A percentile compares a stretch with the other conserved stretches of the same genome.
Evolutionary conservation across 2,329 filamentous ascomycete species (phyloP).

Genomic region (Gaeumannomyces tritici): DNA sequence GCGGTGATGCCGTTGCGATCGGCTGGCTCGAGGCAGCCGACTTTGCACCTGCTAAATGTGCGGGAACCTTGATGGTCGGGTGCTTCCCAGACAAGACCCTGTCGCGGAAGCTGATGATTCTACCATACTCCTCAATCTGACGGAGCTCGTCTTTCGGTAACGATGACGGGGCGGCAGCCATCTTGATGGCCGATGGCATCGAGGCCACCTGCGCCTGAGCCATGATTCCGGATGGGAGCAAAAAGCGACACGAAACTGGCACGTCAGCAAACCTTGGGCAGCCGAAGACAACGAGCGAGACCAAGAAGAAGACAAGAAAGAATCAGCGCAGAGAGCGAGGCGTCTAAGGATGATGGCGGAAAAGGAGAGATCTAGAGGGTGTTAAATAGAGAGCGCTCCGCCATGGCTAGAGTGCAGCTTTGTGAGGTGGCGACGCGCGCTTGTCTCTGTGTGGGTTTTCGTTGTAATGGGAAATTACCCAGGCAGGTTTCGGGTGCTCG

Average conservation of each 20-base stretch:
- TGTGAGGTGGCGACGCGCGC: neutral
- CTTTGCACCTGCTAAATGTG: constrained; percentile 24
- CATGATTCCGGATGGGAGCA: constrained; percentile 8
- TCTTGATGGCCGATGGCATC: constrained; percentile 18
- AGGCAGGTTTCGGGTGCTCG: neutral
- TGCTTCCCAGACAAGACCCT: constrained; percentile 70
- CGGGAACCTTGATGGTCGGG: constrained; percentile 47
- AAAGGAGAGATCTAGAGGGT: neutral
- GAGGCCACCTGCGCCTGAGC: constrained; percentile 21
- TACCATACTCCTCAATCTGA: constrained; percentile 63
- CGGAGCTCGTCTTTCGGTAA: constrained; percentile 37
- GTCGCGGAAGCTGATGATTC: constrained; percentile 73
- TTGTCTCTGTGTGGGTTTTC: neutral
- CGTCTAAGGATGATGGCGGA: neutral
- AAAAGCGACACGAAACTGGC: neutral
- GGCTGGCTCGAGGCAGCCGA: constrained; percentile 9
- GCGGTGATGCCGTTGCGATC: constrained; percentile 1
- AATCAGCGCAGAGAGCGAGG: neutral
- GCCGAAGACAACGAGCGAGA: neutral
- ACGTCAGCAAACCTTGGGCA: neutral
- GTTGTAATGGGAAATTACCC: neutral
- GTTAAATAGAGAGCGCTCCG: neutral
- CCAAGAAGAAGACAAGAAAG: neutral
- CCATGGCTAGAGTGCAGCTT: neutral
- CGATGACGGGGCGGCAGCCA: constrained; percentile 10